Conservation (phyloP, 495 filamentous ascomycete genomes). For the Acidiella bohemica region DNA sequence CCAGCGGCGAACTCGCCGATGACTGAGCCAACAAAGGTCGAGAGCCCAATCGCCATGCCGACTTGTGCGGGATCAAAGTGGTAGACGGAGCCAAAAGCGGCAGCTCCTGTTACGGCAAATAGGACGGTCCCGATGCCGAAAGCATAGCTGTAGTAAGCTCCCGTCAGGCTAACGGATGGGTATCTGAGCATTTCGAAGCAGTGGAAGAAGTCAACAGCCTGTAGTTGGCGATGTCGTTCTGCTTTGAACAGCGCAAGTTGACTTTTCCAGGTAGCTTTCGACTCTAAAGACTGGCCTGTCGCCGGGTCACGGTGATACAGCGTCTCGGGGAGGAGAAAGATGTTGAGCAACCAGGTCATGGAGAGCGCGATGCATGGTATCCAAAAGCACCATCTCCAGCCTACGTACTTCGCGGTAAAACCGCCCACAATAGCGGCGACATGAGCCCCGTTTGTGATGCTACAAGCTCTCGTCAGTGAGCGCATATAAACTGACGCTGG, state of each 20-base stretch:
- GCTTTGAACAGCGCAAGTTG: conserved; percentile 13
- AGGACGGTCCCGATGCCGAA: conserved; percentile 22
- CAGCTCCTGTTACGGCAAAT: conserved; percentile 21
- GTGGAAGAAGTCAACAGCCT: conserved; percentile 16
- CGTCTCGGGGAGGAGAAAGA: conserved; percentile 13
- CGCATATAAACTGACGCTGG: too few relatives aligned
- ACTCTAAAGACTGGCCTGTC: neutral
- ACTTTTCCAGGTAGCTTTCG: neutral
- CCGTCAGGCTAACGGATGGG: conserved; percentile 18
- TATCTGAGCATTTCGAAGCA: conserved; percentile 23
- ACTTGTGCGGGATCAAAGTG: conserved; percentile 21
- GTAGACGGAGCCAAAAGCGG: conserved; percentile 21
- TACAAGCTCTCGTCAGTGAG: too few relatives aligned
- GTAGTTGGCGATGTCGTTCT: conserved; percentile 5
- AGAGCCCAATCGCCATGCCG: conserved; percentile 17
- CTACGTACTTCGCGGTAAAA: conserved; percentile 6
- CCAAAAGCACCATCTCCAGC: conserved; percentile 15
- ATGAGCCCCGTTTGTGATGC: conserved; percentile 14
- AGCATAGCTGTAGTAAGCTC: conserved; percentile 20
- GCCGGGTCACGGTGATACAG: conserved; percentile 3
- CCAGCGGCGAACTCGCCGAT: conserved; percentile 17
- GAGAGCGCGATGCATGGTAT: conserved; percentile 2
- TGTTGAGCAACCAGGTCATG: conserved; percentile 3
- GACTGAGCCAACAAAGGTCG: conserved; percentile 19
- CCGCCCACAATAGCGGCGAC: conserved; percentile 13